These are phyloP conservation scores for Aspergillus diversus DNA, from an alignment of 495 filamentous ascomycete species.

Conservation along the genomic window DNA sequence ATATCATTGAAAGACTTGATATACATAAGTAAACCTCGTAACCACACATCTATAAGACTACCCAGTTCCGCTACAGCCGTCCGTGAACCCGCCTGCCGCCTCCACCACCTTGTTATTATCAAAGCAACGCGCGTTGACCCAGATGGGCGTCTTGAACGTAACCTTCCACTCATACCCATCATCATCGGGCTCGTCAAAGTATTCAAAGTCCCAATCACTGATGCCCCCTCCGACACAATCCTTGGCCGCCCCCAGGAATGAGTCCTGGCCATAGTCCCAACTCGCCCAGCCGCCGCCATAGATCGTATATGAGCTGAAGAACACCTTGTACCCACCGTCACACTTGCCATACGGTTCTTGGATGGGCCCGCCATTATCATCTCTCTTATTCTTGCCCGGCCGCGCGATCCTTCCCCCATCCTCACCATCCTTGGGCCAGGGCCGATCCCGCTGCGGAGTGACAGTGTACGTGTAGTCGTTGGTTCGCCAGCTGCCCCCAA, in stretches of 20 bases:
- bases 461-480: slow-evolving; percentile 25
- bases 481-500: slow-evolving; percentile 25
- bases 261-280: slow-evolving; percentile 14
- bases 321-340: slow-evolving; percentile 19
- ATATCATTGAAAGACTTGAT: not conserved
- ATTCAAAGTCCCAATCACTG: slow-evolving; percentile 24
- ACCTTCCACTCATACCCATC: slow-evolving; percentile 25
- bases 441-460: slow-evolving; percentile 15
- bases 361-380: not conserved
- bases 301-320: slow-evolving; percentile 6
- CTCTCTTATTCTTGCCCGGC: not conserved
- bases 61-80: slow-evolving; percentile 2
- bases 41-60: not conserved
- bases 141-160: slow-evolving; percentile 22
- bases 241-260: not conserved
- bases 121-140: slow-evolving; percentile 19
- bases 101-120: slow-evolving; percentile 23
- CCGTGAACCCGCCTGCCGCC: slow-evolving; percentile 1
- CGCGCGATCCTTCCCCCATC: not conserved
- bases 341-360: slow-evolving; percentile 19
- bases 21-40: not conserved
- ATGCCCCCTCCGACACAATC: slow-evolving; percentile 26
- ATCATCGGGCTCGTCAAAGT: slow-evolving; percentile 20
- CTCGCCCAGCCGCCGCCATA: slow-evolving; percentile 11
- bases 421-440: slow-evolving; percentile 15